Evolutionary conservation across 768 basidiomycete species (phyloP), one percentile per base, ranked within the genome.

Genomic region (Trametes cingulata): DNA sequence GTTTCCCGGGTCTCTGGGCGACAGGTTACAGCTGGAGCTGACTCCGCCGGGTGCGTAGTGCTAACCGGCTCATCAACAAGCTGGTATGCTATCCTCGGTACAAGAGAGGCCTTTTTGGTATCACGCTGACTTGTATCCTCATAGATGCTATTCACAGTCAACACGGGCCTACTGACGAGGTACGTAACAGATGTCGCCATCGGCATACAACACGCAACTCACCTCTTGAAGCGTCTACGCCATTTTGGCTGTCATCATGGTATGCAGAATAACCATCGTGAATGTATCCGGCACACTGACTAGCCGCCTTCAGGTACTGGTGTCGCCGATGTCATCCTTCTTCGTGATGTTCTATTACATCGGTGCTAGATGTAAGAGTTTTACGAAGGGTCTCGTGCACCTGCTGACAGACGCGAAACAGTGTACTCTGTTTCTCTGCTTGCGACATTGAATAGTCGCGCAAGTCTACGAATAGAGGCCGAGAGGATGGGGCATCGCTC

Each of bases 301-400:
- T 3, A 49, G 15, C 4, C 13, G 29, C 1, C 40, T 20, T 6
- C 17, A 57, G 56, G 46, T 39, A 9, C 10, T 46, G 13, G 35
- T 39, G 3, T 12, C 37, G 20, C 57, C 57, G 6, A 52, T 5
- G 10, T 22, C 57, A 9, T 58, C 57, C 35, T 25, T 51, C 6
- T 58, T 58, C 50, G 50, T 58, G 7, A 45, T 52, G 35, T 58
- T 58, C 42, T 58, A 58, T 25, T 58, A 58, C 24, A 58, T 58
- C 22, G 57, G 57, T 41, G 50, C 50, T 29, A 29, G 42, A 15
- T 37, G 57, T 58, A 41, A 15, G 57, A 46, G 7, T 52, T 3
- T 36, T 9, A 2, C n/a, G n/a, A n/a, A n/a, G n/a, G n/a, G n/a
- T n/a, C n/a, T 17, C 27, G 20, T 6, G 9, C 22, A 13, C 10